Evolutionary conservation across 2,329 filamentous ascomycete genomes (phyloP).

Genomic region (Penicillium brasilianum): DNA sequence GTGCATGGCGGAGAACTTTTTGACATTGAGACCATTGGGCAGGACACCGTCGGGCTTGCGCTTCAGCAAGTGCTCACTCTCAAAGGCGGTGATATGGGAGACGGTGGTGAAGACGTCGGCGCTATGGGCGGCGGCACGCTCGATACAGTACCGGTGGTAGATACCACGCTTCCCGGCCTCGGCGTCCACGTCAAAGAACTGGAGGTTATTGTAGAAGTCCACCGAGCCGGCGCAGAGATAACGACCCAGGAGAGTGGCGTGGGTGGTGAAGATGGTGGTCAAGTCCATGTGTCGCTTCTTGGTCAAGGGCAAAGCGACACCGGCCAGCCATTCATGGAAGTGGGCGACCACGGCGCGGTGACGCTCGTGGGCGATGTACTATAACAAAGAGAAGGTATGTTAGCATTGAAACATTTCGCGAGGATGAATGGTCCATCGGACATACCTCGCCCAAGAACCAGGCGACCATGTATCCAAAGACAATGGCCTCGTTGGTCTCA

Average conservation of each 20-base stretch:
- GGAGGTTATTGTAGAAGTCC: slow-evolving; percentile 99
- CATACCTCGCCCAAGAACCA: slow-evolving; percentile 97
- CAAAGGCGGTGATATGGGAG: slow-evolving; percentile 97
- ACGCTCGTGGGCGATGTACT: slow-evolving; percentile 95
- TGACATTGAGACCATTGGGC: slow-evolving; percentile 96
- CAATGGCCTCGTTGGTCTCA: slow-evolving; percentile 96
- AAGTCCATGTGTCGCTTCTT: slow-evolving; percentile 95
- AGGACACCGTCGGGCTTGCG: slow-evolving; percentile 95
- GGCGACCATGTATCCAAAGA: slow-evolving; percentile 95
- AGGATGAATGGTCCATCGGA: no score
- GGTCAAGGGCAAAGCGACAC: slow-evolving; percentile 87
- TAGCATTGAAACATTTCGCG: no score
- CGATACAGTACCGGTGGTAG: slow-evolving; percentile 98
- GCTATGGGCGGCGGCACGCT: slow-evolving; percentile 87
- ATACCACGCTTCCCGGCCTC: slow-evolving; percentile 98
- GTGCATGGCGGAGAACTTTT: slow-evolving; percentile 97
- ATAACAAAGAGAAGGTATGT: slow-evolving; percentile 15
- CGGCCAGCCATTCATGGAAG: slow-evolving; percentile 98
- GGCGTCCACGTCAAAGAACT: slow-evolving; percentile 93
- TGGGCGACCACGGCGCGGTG: slow-evolving; percentile 92
- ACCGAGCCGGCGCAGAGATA: slow-evolving; percentile 97
- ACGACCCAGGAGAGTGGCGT: slow-evolving; percentile 90
- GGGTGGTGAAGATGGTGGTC: slow-evolving; percentile 98
- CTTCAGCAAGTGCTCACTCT: slow-evolving; percentile 96
- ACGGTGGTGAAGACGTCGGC: slow-evolving; percentile 98